phyloP scores from a whole-genome alignment of 108 stramenopile genomes.

The Cyclotella choctawhatcheeana region DNA sequence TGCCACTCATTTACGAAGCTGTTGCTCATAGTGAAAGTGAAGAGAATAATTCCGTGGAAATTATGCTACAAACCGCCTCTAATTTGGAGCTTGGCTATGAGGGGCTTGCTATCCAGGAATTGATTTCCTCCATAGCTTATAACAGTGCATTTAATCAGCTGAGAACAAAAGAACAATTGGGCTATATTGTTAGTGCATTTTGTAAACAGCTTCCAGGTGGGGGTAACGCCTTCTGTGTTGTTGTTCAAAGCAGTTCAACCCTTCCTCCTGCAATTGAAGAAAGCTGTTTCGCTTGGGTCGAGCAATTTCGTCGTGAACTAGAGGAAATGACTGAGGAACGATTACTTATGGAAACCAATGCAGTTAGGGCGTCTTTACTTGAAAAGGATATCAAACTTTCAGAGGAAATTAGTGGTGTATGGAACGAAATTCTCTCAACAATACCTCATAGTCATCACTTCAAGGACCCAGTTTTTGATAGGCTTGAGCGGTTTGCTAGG shows the following conservation, averaged over 20 bases:
- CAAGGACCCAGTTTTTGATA: slow-evolving; percentile 75
- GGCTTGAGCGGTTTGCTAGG: slow-evolving; percentile 71
- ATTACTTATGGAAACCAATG: slow-evolving; percentile 76
- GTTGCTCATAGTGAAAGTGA: slow-evolving; percentile 72
- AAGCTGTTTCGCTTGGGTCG: slow-evolving; percentile 76
- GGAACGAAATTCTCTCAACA: slow-evolving; percentile 76
- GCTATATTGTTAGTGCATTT: slow-evolving; percentile 84
- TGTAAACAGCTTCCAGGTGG: slow-evolving; percentile 76
- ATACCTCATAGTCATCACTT: slow-evolving; percentile 55
- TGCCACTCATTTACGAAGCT: slow-evolving; percentile 76
- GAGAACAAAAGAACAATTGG: slow-evolving; percentile 87
- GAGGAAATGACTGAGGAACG: slow-evolving; percentile 73
- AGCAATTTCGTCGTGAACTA: slow-evolving; percentile 75
- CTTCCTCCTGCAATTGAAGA: slow-evolving; percentile 74
- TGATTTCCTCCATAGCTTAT: slow-evolving; percentile 83
- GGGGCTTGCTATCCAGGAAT: slow-evolving; percentile 77
- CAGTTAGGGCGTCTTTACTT: slow-evolving; percentile 74
- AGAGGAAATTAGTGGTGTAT: slow-evolving; percentile 69
- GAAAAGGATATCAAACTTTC: slow-evolving; percentile 83
- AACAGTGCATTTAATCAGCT: slow-evolving; percentile 87
- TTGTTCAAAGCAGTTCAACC: slow-evolving; percentile 74
- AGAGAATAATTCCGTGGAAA: slow-evolving; percentile 83
- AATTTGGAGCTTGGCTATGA: slow-evolving; percentile 73
- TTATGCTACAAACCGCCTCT: slow-evolving; percentile 75
- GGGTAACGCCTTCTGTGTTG: slow-evolving; percentile 68